Percentiles rank a stretch among this genome's conserved stretches.
These are phyloP conservation scores for Mortierella sp. DNA, from an alignment of 371 early-diverging fungal genomes.

Conservation along the genomic window DNA sequence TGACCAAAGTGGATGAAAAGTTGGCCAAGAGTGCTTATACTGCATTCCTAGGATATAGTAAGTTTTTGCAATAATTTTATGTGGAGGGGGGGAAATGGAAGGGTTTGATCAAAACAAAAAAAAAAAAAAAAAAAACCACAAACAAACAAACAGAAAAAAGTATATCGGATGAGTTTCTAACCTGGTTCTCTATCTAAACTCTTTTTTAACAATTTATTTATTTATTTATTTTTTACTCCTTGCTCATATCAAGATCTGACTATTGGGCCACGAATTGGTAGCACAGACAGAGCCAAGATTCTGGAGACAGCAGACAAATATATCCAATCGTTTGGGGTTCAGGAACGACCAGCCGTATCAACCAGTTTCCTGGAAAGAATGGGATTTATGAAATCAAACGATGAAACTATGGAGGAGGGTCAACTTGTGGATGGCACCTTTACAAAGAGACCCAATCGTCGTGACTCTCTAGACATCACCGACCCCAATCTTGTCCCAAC, in stretches of 20 bases:
- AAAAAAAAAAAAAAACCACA: too few species aligned
- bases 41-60: slow-evolving; percentile 51
- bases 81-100: neutral
- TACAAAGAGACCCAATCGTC: slow-evolving; percentile 8
- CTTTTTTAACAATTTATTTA: too few species aligned
- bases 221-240: too few species aligned
- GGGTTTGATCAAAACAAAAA: neutral
- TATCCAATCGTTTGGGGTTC: slow-evolving; percentile 39
- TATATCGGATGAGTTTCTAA: too few species aligned
- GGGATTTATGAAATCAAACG: slow-evolving; percentile 42
- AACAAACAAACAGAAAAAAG: too few species aligned
- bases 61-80: neutral
- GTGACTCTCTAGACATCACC: too few species aligned
- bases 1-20: slow-evolving; percentile 44
- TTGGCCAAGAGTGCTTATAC: slow-evolving; percentile 51
- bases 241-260: slow-evolving; percentile 32
- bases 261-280: slow-evolving; percentile 34
- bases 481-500: neutral
- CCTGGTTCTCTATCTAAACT: neutral
- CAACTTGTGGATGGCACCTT: slow-evolving; percentile 47
- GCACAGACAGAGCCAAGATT: slow-evolving; percentile 25
- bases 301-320: slow-evolving; percentile 44
- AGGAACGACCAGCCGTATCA: slow-evolving; percentile 45
- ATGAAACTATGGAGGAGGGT: slow-evolving; percentile 13
- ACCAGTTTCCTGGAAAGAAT: slow-evolving; percentile 51